phyloP scores from a whole-genome alignment of 441 rosid genomes.

The Geranium incanum region DNA sequence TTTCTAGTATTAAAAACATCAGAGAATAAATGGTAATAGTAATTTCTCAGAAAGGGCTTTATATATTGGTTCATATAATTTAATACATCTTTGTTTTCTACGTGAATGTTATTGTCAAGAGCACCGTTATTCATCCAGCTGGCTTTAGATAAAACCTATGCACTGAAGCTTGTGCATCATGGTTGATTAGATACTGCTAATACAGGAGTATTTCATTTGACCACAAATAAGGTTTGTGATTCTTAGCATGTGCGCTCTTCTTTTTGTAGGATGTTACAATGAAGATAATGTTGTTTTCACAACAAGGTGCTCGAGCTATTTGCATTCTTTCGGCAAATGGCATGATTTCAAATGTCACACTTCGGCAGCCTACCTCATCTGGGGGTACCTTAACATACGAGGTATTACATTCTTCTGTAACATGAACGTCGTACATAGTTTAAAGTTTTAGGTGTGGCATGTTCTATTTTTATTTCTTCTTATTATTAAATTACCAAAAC shows the following conservation, averaged over 20 bases:
- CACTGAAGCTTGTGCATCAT: neutral
- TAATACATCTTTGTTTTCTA: neutral
- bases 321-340: constrained; percentile 90
- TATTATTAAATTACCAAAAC: no score
- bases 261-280: constrained; percentile 66
- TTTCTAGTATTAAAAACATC: neutral
- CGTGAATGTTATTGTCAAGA: neutral
- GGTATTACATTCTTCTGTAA: constrained; percentile 35
- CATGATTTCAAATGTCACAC: constrained; percentile 83
- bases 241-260: constrained; percentile 1
- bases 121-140: neutral
- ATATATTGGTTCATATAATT: neutral
- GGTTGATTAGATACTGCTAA: neutral
- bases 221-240: constrained; percentile 5
- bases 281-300: constrained; percentile 91
- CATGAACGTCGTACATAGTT: neutral
- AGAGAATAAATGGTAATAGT: neutral
- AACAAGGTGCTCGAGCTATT: constrained; percentile 78
- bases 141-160: neutral
- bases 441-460: no score
- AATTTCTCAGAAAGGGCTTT: neutral
- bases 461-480: neutral
- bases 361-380: constrained; percentile 73
- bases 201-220: neutral
- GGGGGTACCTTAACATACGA: constrained; percentile 95